phyloP scores from a whole-genome alignment of 225 moss, liverwort and hornwort genomes.

The Physcomitrium patens region DNA sequence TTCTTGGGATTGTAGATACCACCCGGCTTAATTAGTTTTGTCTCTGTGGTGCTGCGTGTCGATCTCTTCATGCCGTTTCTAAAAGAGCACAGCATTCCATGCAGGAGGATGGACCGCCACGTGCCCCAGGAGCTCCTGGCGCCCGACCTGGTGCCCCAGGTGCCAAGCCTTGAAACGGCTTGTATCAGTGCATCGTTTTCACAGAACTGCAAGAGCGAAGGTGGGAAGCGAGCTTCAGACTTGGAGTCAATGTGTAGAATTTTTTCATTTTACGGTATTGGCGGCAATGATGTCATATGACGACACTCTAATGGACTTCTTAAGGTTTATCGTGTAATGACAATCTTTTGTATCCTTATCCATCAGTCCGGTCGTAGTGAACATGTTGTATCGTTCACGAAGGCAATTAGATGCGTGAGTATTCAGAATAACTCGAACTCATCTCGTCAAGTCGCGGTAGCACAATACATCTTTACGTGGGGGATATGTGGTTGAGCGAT shows the following conservation, averaged over 20 bases:
- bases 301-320: conserved; percentile 12
- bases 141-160: conserved; percentile 52
- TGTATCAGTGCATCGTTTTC: conserved; percentile 7
- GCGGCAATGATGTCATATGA: conserved; percentile 33
- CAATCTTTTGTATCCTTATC: conserved; percentile 22
- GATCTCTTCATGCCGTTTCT: neutral
- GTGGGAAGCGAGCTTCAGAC: conserved; percentile 14
- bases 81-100: neutral
- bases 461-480: too few relatives aligned
- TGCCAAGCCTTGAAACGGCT: conserved; percentile 46
- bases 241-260: conserved; percentile 16
- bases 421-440: too few relatives aligned
- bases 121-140: conserved; percentile 52
- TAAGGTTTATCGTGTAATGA: conserved; percentile 27
- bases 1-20: too few relatives aligned
- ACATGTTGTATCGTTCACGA: too few relatives aligned
- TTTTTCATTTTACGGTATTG: conserved; percentile 12
- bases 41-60: too few relatives aligned
- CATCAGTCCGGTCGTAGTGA: too few relatives aligned
- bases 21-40: too few relatives aligned
- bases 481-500: too few relatives aligned
- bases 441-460: too few relatives aligned
- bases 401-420: too few relatives aligned
- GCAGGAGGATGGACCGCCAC: conserved; percentile 63
- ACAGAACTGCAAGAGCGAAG: conserved; percentile 25